Percentiles rank a stretch among this genome's conserved stretches.
These are phyloP conservation scores for Datisca glomerata DNA, from an alignment of 306 rosid genomes.

Conservation along the genomic window DNA sequence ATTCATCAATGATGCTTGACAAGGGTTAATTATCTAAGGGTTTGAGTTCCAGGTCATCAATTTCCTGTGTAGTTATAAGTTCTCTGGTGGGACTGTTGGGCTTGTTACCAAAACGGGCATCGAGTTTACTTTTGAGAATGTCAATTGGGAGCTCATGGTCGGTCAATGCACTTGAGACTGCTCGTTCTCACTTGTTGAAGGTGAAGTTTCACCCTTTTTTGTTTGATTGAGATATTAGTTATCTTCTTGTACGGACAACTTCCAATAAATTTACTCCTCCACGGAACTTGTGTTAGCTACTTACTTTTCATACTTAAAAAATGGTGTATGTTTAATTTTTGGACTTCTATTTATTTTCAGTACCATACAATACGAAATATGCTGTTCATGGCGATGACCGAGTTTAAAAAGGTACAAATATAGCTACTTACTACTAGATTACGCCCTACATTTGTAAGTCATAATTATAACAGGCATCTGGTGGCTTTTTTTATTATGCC, in stretches of 20 bases:
- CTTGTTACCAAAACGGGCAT: constrained; percentile 39
- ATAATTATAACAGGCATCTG: too few relatives aligned
- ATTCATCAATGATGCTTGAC: constrained; percentile 7
- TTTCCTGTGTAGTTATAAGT: constrained; percentile 37
- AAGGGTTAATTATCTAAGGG: constrained; percentile 13
- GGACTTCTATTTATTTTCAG: constrained; percentile 27
- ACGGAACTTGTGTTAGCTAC: too few relatives aligned
- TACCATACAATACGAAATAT: constrained; percentile 73
- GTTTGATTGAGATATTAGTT: not conserved
- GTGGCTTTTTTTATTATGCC: too few relatives aligned
- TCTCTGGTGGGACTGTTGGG: constrained; percentile 46
- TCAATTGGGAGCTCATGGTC: constrained; percentile 75
- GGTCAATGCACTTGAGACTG: constrained; percentile 51
- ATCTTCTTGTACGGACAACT: too few relatives aligned
- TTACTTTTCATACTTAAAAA: too few relatives aligned
- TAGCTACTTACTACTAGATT: too few relatives aligned
- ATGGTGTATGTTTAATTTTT: not conserved
- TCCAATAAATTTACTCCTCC: too few relatives aligned
- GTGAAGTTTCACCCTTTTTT: constrained; percentile 25
- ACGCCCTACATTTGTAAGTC: too few relatives aligned
- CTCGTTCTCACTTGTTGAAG: constrained; percentile 80
- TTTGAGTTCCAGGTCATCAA: constrained; percentile 43
- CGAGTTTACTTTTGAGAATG: constrained; percentile 38
- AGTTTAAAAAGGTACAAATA: constrained; percentile 47
- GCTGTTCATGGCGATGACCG: constrained; percentile 71